phyloP scores from a whole-genome alignment of 306 rosid species.

The Elaeagnus macrophylla region DNA sequence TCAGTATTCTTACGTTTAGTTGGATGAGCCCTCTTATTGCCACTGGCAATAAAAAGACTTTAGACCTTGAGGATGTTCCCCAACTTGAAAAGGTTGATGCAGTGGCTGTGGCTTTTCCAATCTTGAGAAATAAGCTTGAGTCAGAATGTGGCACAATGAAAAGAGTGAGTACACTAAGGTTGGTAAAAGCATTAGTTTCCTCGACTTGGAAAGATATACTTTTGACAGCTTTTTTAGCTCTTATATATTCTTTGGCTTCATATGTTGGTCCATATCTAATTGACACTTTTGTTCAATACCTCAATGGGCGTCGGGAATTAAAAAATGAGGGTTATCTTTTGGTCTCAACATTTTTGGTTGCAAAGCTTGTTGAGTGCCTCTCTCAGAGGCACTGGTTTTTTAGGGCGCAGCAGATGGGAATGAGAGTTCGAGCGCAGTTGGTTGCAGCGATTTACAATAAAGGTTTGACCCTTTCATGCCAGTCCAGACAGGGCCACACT shows the following conservation, averaged over 20 bases:
- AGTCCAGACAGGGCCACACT: conserved; percentile 44
- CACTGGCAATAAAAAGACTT: conserved; percentile 48
- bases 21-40: conserved; percentile 67
- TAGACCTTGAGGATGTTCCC: conserved; percentile 76
- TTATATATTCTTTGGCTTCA: conserved; percentile 38
- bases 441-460: conserved; percentile 55
- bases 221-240: conserved; percentile 29
- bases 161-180: conserved; percentile 38
- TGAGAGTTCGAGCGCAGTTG: conserved; percentile 48
- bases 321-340: conserved; percentile 55
- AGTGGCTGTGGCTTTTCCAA: conserved; percentile 38
- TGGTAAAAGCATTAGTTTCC: conserved; percentile 43
- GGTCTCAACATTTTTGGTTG: conserved; percentile 41
- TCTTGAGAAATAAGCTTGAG: conserved; percentile 40
- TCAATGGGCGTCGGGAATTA: conserved; percentile 39
- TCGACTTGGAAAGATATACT: conserved; percentile 51
- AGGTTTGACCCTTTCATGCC: conserved; percentile 55
- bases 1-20: conserved; percentile 57
- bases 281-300: conserved; percentile 60
- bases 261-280: conserved; percentile 85
- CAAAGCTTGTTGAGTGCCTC: conserved; percentile 64
- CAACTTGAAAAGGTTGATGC: conserved; percentile 41
- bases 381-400: conserved; percentile 55
- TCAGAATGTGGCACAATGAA: conserved; percentile 28
- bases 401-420: conserved; percentile 45